phyloP scores from a whole-genome alignment of 805 yeast species.

The Clavispora carvajalis region DNA sequence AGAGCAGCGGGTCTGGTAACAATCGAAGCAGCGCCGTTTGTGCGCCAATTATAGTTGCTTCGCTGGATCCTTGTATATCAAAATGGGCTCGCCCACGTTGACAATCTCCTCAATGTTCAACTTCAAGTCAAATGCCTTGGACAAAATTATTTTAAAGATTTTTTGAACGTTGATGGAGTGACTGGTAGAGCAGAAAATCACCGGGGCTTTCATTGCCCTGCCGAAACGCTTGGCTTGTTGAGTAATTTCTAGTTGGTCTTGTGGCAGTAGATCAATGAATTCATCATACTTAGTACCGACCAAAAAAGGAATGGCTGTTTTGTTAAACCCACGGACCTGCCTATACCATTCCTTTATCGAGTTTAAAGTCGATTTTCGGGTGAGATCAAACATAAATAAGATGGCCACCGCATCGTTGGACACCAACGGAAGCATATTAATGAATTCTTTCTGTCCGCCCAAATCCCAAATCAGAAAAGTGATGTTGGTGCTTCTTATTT shows the following conservation, averaged over 20 bases:
- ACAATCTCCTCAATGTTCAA: conserved; percentile 79
- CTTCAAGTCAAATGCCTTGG: conserved; percentile 84
- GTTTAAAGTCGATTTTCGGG: conserved; percentile 78
- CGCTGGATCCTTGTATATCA: conserved; percentile 49
- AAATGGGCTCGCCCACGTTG: conserved; percentile 86
- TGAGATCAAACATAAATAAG: conserved; percentile 80
- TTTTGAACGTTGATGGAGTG: conserved; percentile 91
- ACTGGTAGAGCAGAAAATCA: conserved; percentile 86
- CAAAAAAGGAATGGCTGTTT: conserved; percentile 83
- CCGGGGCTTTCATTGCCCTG: conserved; percentile 77
- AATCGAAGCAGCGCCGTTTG: background rate
- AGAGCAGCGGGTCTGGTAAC: background rate
- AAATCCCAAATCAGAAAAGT: conserved; percentile 92
- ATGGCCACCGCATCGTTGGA: conserved; percentile 90
- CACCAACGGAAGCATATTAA: conserved; percentile 91
- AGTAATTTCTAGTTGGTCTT: conserved; percentile 81
- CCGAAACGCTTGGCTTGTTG: conserved; percentile 81
- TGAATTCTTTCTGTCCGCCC: conserved; percentile 93
- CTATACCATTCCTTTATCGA: conserved; percentile 94
- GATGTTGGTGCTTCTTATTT: conserved; percentile 78
- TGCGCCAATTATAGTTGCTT: background rate
- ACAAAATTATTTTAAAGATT: conserved; percentile 83
- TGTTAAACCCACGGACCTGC: conserved; percentile 83
- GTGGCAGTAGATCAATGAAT: conserved; percentile 71
- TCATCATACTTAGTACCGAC: conserved; percentile 93